Evolutionary conservation across 2,329 filamentous ascomycete genomes (phyloP), one percentile per base, ranked within the genome.

Genomic region (Eutypella sp.): DNA sequence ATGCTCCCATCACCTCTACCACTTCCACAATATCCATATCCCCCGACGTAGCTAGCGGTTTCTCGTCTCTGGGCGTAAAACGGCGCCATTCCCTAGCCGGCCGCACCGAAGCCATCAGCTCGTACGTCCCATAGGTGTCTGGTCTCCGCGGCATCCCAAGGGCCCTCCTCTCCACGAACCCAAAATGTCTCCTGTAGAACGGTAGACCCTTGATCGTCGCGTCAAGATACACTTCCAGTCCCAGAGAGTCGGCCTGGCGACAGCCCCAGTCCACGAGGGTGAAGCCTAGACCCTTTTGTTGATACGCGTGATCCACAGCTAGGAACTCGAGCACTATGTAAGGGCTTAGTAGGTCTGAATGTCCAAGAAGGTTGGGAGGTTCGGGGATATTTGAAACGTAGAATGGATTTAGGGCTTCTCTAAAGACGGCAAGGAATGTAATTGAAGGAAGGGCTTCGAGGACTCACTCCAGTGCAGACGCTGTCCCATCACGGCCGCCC

Each of bases 401-500:
- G 11, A 33, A n/a, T 7, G 29, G 29, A 4, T 33, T 15, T n/a
- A 33, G 5, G 13, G 13, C 16, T 15, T 13, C 29, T 33, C 29
- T 4, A 33, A 33, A n/a, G 16, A 11, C 16, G 16, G 29, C 5
- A 20, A 24, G 23, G n/a, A 39, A 16, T 2, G 5, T 39, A 16
- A 18, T 36, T 8, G 20, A 40, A 23, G 34, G 13, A 41, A 13
- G 36, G 15, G 11, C 19, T 16, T n/a, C 7, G 9, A 15, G n/a
- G 19, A 47, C 50, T 52, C 3, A 52, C 45, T 48, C 50, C 48
- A 52, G 40, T 52, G 50, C 3, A 45, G 43, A 15, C 24, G 41
- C 23, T 40, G 19, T 8, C 45, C 50, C 50, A 52, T 52, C 11
- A 50, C n/a, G 2, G 31, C 29, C 2, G 19, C 29, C 22, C 50